Percentiles rank a stretch among this genome's conserved stretches.
Evolutionary conservation across 768 basidiomycete species (phyloP).

Genomic region (Chalciporus sphaerocephalus): DNA sequence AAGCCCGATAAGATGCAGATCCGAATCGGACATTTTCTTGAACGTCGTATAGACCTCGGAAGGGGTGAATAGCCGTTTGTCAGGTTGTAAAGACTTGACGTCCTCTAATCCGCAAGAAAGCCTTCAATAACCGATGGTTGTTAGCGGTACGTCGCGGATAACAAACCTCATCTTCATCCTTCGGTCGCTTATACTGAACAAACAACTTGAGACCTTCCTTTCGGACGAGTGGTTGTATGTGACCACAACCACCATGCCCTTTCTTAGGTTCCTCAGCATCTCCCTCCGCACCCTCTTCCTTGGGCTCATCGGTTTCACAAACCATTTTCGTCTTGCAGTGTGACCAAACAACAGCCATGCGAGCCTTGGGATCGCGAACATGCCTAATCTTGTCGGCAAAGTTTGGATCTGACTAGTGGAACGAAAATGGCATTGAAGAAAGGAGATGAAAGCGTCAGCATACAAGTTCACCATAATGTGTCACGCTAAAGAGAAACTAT

Average conservation of each 20-base stretch:
- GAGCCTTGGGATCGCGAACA: constrained; percentile 78
- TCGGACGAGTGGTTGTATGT: constrained; percentile 80
- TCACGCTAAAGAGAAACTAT: constrained; percentile 24
- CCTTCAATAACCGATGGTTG: constrained; percentile 9
- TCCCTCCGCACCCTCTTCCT: constrained; percentile 75
- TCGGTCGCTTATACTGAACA: constrained; percentile 90
- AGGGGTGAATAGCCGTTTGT: constrained; percentile 77
- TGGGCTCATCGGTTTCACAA: constrained; percentile 86
- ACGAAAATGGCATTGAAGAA: constrained; percentile 26
- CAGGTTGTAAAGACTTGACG: constrained; percentile 73
- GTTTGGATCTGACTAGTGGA: constrained; percentile 66
- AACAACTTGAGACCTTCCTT: constrained; percentile 96
- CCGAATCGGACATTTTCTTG: constrained; percentile 89
- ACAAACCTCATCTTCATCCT: constrained; percentile 91
- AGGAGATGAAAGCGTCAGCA: constrained; percentile 61
- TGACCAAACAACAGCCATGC: constrained; percentile 82
- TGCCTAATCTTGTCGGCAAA: constrained; percentile 87
- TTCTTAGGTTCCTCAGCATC: constrained; percentile 69
- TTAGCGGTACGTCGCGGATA: constrained; percentile 1
- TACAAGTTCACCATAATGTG: constrained; percentile 32
- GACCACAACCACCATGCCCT: constrained; percentile 97
- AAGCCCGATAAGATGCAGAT: constrained; percentile 84
- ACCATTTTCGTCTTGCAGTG: constrained; percentile 84
- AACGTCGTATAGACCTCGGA: constrained; percentile 91
- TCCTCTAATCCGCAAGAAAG: constrained; percentile 46